Evolutionary conservation across 2,329 filamentous ascomycete genomes (phyloP), one percentile per base, ranked within the genome.

Genomic region (Thelonectria blattea): DNA sequence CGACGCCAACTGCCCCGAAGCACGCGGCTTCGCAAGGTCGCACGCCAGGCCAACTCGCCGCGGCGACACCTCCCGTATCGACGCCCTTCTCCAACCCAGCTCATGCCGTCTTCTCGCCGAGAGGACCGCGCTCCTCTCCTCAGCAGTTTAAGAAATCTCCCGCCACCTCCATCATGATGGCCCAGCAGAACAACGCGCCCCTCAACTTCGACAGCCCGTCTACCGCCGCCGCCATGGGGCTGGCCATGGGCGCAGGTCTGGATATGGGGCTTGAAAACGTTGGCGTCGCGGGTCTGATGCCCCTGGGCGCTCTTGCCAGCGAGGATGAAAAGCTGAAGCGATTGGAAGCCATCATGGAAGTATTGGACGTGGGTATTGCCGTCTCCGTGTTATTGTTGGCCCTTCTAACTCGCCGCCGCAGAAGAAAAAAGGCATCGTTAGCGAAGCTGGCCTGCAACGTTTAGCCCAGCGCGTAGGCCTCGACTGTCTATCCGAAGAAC

Each of bases 391-490:
- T 5, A n/a, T 1, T 3, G 11, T 20, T 15, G n/a, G n/a, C n/a
- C 14, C 8, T 15, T 56, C 66, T 65, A 53, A 68, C 48, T 46
- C 7, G 37, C 20, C 7, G 37, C 20, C 42, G 9, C 32, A 78
- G 73, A 76, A 80, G 58, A 79, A 75, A 67, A 85, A 85, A 63
- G 89, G 89, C 4, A 78, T 88, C 42, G 87, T 94, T 39, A 91
- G 90, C 66, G 89, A 91, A 69, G 87, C 90, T 30, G 90, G 90
- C 2, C 80, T 95, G n/a, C 87, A 91, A 73, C 83, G 90, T 55
- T 78, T 94, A 30, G 89, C 87, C 9, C 84, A 85, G 68, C 82
- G 86, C 56, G 81, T 89, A 55, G 90, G 89, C n/a, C 78, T 91
- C 41, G 88, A 89, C 62, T 83, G 81, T 57, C 75, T 89, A 12